A percentile compares a stretch with the other conserved stretches of the same genome.
Conservation (phyloP, 176 grass and related monocot genomes). For the Sorghum bicolor region Sorghum_bicolor_NCBIv3 NC_012870.2:10214001-10214500, state of each 20-base stretch:
- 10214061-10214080: not conserved
- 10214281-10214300: not conserved
- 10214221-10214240: not conserved
- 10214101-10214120: not conserved
- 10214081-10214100: not conserved
- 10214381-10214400: not conserved
- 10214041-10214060: not conserved
- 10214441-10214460: no score
- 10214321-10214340: not conserved
- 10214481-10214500: not conserved
- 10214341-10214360: not conserved
- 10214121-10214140: constrained; percentile 19
- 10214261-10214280: not conserved
- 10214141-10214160: not conserved
- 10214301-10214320: not conserved
- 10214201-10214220: not conserved
- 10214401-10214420: not conserved
- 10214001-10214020: not conserved
- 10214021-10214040: not conserved
- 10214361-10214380: not conserved
- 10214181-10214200: constrained; percentile 22
- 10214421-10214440: not conserved
- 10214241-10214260: not conserved
- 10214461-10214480: not conserved
- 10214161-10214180: not conserved